Evolutionary conservation across 345 rosid genomes (phyloP).

Genomic region (Brassica carinata): DNA sequence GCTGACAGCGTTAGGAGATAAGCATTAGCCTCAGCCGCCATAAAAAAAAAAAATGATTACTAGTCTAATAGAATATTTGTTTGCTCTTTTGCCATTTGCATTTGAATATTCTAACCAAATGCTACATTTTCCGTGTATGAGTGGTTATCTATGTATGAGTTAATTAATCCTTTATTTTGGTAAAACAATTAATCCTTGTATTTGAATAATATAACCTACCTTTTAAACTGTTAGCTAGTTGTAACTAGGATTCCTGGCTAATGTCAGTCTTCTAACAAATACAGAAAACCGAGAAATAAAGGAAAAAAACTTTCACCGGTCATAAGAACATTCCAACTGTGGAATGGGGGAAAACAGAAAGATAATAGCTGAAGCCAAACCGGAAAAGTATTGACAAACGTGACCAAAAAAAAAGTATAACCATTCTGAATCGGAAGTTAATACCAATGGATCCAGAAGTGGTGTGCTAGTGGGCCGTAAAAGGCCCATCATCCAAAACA

Average conservation of each 20-base stretch:
- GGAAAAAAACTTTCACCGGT: neutral
- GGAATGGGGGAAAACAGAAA: neutral
- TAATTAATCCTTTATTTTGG: too few species aligned
- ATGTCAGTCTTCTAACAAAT: too few species aligned
- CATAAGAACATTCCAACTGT: neutral
- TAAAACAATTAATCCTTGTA: neutral
- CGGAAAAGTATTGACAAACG: neutral
- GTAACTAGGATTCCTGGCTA: too few species aligned
- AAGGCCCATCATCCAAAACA: conserved; percentile 19
- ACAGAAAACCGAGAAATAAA: neutral
- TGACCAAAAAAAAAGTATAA: too few species aligned
- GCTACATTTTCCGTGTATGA: neutral
- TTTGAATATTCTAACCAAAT: neutral
- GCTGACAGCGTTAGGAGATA: too few species aligned
- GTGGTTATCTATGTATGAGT: neutral
- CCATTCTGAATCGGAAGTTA: neutral
- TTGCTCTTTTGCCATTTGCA: neutral
- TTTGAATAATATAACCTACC: neutral
- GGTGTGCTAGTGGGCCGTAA: conserved; percentile 11
- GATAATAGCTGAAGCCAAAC: neutral
- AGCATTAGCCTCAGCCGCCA: too few species aligned
- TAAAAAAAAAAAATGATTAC: neutral
- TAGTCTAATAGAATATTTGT: too few species aligned
- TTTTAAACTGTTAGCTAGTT: neutral
- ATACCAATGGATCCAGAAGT: neutral